Base-by-base conservation (phyloP, 1,284 basidiomycete genomes). In the Sphaerobolus stellatus region DNA sequence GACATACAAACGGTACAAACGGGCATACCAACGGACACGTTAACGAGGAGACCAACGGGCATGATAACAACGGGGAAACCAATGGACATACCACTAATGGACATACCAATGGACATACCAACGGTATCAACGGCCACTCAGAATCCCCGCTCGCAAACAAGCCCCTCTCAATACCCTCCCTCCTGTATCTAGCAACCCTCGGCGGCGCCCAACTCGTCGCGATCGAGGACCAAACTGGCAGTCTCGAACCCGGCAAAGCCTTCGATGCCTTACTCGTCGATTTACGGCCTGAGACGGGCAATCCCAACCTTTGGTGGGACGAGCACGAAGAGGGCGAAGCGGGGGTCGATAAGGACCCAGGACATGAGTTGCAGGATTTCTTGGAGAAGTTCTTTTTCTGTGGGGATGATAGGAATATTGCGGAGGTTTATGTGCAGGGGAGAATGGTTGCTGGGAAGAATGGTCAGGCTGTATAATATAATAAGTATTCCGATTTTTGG, bases 151-250 rank as follows among this genome's bases (percentile, higher is more conserved):
- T 48, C 65, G 72, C 79, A 3, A 76, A 79, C 60, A 77, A 78
- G 18, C 88, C 87, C 50, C 78, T 98, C 13, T 75, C 85, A 5
- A 77, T 94, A 36, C 74, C 90, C 6, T 86, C 92, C 1, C 77
- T 98, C 45, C 79, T 97, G 59, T 90, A 93, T 73, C 84, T 98
- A 45, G 94, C 96, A 8, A 99, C 95, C 2, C 75, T 90, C 27
- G 95, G 96, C 38, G 96, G 96, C 1, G 96, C 96, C 1, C 77
- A 85, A 30, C 84, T 98, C 0, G 95, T 92, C 65, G 78, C 79
- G 49, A 71, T 98, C 28, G 78, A 83, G 34, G 68, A 82, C 44
- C 77, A 76, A 34, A 79, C 92, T n/a, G 96, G 95, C 8, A 88
- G 85, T 25, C 89, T 99, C 56, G 76, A 75, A 24, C 75, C 77